Evolutionary conservation across 192 early-diverging fungal species (phyloP).

Genomic region (Entrophospora sp.): DNA sequence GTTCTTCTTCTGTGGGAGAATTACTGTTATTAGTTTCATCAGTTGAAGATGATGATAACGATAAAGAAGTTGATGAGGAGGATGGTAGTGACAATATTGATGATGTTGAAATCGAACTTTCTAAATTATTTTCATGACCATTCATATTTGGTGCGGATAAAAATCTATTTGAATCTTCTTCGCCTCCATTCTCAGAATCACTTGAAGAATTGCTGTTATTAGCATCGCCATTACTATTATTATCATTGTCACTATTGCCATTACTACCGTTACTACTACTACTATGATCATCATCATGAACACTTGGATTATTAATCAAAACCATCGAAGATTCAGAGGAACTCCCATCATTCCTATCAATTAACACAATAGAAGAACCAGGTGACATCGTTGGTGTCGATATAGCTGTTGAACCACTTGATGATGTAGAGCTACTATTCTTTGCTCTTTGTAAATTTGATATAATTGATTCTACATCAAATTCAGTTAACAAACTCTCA

Average conservation of each 20-base stretch:
- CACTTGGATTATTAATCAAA: not conserved
- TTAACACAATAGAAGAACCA: not conserved
- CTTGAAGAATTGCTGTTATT: not conserved
- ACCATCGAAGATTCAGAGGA: not conserved
- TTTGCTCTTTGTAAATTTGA: conserved; percentile 51
- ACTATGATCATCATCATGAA: too few species aligned
- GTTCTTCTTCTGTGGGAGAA: too few species aligned
- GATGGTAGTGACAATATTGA: too few species aligned
- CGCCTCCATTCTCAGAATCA: conserved; percentile 4
- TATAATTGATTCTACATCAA: conserved; percentile 72
- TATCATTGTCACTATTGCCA: not conserved
- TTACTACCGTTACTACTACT: too few species aligned
- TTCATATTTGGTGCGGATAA: not conserved
- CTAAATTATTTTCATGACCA: not conserved
- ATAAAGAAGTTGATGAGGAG: too few species aligned
- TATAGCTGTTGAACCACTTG: not conserved
- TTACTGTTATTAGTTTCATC: too few species aligned
- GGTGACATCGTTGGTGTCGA: not conserved
- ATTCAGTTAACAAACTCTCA: conserved; percentile 65
- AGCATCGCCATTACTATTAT: conserved; percentile 1
- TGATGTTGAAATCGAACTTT: not conserved
- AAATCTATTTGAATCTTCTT: not conserved
- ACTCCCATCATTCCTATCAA: conserved; percentile 17
- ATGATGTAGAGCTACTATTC: not conserved
- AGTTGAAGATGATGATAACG: too few species aligned